phyloP scores from a whole-genome alignment of 2,329 filamentous ascomycete genomes.

The Cladosporium sp. region DNA sequence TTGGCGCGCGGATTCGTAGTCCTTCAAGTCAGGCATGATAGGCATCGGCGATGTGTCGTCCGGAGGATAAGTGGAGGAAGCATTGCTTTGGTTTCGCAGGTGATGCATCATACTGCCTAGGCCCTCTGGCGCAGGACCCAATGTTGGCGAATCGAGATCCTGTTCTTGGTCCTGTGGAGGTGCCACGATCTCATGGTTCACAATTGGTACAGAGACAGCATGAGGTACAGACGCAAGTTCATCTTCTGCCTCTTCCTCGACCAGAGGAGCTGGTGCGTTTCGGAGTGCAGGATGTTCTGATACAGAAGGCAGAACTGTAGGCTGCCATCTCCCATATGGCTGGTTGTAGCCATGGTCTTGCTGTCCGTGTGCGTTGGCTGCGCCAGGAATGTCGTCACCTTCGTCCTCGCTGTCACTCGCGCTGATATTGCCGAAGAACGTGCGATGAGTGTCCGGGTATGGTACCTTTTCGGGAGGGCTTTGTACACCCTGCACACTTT shows the following conservation, averaged over 20 bases:
- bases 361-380: slow-evolving; percentile 25
- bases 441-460: slow-evolving; percentile 38
- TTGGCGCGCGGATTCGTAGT: slow-evolving; percentile 25
- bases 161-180: neutral
- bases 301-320: slow-evolving; percentile 36
- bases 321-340: slow-evolving; percentile 35
- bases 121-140: slow-evolving; percentile 65
- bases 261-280: slow-evolving; percentile 30
- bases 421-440: slow-evolving; percentile 44
- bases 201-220: neutral
- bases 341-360: slow-evolving; percentile 32
- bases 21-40: slow-evolving; percentile 28
- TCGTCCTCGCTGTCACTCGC: slow-evolving; percentile 45
- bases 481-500: slow-evolving; percentile 21
- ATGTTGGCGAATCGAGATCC: slow-evolving; percentile 64
- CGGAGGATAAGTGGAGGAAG: slow-evolving; percentile 70
- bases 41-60: slow-evolving; percentile 44
- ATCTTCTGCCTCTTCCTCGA: slow-evolving; percentile 36
- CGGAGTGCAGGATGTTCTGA: slow-evolving; percentile 41
- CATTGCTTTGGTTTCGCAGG: slow-evolving; percentile 76
- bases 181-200: slow-evolving; percentile 9
- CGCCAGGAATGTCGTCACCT: slow-evolving; percentile 31
- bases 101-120: slow-evolving; percentile 68
- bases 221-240: neutral
- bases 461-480: slow-evolving; percentile 21